Conservation (phyloP, 1,139 yeast genomes). For the Meyerozyma smithsonii region DNA sequence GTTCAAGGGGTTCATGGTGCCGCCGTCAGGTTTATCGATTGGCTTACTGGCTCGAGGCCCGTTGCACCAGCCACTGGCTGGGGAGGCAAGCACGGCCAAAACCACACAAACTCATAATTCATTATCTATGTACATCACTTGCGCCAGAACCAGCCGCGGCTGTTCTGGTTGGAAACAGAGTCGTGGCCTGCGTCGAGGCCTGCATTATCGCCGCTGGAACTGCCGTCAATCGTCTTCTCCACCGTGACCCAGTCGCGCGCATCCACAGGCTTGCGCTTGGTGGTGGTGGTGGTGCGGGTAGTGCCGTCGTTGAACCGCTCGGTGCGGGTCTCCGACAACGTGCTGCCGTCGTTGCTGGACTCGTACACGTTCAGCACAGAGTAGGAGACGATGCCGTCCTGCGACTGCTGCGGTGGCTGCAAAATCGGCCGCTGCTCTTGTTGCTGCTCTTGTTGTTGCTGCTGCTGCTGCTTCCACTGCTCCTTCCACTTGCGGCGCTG, state of each 20-base stretch:
- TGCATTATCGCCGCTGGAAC: background rate
- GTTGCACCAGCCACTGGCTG: background rate
- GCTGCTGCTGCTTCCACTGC: background rate
- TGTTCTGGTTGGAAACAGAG: background rate
- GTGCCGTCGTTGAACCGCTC: slow-evolving; percentile 67
- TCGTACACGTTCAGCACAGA: background rate
- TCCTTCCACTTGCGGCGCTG: slow-evolving; percentile 6
- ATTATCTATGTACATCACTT: slow-evolving; percentile 1
- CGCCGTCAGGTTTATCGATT: background rate
- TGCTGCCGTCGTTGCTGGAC: background rate
- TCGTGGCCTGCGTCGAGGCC: background rate
- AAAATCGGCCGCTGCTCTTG: too few species aligned
- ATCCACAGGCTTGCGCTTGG: slow-evolving; percentile 34
- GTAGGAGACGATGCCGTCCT: background rate
- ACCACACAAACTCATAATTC: background rate
- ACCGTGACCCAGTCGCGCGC: slow-evolving; percentile 29
- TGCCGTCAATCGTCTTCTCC: slow-evolving; percentile 18
- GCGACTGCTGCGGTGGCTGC: too few species aligned
- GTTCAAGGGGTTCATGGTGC: slow-evolving; percentile 48
- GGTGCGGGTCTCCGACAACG: slow-evolving; percentile 43
- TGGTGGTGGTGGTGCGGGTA: slow-evolving; percentile 33
- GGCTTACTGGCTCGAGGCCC: background rate
- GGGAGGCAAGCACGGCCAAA: too few species aligned
- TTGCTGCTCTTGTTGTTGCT: too few species aligned
- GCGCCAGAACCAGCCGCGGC: slow-evolving; percentile 1